These are phyloP conservation scores for Meyerozyma smithsonii DNA, from an alignment of 1,139 yeast genomes.

Conservation along the genomic window DNA sequence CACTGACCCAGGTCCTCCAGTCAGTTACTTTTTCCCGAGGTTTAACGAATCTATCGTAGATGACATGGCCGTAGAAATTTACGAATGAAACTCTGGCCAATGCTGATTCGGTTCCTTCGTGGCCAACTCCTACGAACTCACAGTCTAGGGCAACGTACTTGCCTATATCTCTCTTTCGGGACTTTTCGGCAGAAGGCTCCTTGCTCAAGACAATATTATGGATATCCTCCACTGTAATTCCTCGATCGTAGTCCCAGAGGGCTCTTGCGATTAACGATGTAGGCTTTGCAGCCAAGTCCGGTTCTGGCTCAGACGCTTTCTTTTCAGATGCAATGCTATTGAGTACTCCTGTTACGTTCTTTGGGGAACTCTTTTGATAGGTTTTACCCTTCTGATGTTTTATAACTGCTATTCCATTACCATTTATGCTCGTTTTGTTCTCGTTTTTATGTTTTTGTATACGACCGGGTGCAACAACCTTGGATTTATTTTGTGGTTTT, in stretches of 20 bases:
- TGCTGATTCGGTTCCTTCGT: conserved; percentile 62
- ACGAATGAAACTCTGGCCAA: conserved; percentile 86
- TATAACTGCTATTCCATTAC: not conserved
- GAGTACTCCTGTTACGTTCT: not conserved
- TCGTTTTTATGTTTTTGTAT: not conserved
- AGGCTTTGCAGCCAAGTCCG: not conserved
- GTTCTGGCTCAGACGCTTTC: not conserved
- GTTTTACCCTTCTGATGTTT: not conserved
- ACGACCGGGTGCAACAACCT: not conserved
- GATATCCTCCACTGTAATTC: not conserved
- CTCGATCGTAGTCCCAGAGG: not conserved
- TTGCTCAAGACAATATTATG: not conserved
- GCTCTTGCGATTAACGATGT: not conserved
- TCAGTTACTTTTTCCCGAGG: conserved; percentile 78
- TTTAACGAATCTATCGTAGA: conserved; percentile 69
- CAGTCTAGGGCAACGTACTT: conserved; percentile 82
- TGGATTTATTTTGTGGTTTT: not conserved
- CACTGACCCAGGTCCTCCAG: conserved; percentile 95
- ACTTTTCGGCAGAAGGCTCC: not conserved
- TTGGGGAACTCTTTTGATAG: not conserved
- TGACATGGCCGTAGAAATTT: conserved; percentile 68
- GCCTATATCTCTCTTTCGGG: conserved; percentile 47
- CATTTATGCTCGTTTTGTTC: not conserved
- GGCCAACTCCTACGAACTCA: conserved; percentile 91
- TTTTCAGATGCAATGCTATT: not conserved